A percentile compares a stretch with the other conserved stretches of the same genome.
phyloP scores from a whole-genome alignment of 2,329 filamentous ascomycete species.

The Paecilomyces sp. region DNA sequence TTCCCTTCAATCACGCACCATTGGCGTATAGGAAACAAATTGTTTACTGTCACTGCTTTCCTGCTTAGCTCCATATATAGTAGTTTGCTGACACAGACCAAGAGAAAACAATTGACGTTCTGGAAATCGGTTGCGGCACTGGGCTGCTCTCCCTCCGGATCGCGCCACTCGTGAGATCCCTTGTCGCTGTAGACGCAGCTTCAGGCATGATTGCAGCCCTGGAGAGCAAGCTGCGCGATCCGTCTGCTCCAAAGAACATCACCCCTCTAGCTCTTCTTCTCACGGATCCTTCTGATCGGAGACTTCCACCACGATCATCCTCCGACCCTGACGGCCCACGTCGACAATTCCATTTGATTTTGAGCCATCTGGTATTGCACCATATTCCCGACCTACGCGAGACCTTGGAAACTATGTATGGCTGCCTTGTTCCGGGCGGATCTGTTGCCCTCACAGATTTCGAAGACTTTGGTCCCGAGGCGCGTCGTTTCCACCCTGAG shows the following conservation, averaged over 20 bases:
- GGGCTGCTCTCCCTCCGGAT: slow-evolving; percentile 47
- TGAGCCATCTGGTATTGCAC: slow-evolving; percentile 50
- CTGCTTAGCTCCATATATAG: neutral
- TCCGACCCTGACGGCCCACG: slow-evolving; percentile 18
- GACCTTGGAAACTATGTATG: slow-evolving; percentile 41
- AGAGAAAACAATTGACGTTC: slow-evolving; percentile 32
- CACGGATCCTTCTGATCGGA: slow-evolving; percentile 42
- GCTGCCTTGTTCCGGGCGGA: slow-evolving; percentile 43
- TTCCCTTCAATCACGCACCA: neutral
- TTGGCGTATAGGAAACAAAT: neutral
- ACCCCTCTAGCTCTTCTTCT: slow-evolving; percentile 29
- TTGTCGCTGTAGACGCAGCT: slow-evolving; percentile 47
- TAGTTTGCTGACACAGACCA: neutral
- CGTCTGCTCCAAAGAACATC: neutral
- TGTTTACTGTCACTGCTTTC: neutral
- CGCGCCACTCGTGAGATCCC: slow-evolving; percentile 40
- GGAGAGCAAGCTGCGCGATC: neutral
- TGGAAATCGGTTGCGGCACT: slow-evolving; percentile 53
- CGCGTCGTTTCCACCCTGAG: slow-evolving; percentile 46
- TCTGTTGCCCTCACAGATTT: slow-evolving; percentile 50
- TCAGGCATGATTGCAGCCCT: neutral
- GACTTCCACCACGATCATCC: slow-evolving; percentile 29
- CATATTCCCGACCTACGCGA: slow-evolving; percentile 43
- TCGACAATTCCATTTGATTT: slow-evolving; percentile 45
- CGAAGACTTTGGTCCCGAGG: slow-evolving; percentile 49